A percentile compares a stretch with the other conserved stretches of the same genome.
Conservation (phyloP, 2,329 filamentous ascomycete genomes). For the Sporothrix sp. region DNA sequence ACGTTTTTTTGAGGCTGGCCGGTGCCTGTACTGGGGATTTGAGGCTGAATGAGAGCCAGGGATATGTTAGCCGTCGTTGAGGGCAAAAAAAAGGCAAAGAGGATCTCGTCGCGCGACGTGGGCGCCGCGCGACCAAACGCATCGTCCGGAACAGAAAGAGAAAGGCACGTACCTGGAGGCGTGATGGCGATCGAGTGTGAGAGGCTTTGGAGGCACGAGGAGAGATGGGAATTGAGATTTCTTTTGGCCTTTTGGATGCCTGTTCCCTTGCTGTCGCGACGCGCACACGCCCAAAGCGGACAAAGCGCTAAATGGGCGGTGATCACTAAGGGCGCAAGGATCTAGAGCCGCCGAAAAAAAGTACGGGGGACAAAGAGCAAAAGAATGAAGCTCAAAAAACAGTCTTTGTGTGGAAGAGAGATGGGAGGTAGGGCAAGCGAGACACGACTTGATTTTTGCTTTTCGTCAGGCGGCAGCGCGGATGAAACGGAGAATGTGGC, state of each 20-base stretch:
- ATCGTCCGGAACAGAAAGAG: neutral
- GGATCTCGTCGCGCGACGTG: neutral
- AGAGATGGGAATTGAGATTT: neutral
- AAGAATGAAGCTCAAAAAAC: neutral
- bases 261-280: neutral
- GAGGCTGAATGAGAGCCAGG: neutral
- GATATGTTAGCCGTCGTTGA: neutral
- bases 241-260: neutral
- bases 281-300: conserved; percentile 4
- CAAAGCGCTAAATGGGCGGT: neutral
- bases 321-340: neutral
- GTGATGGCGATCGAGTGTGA: neutral
- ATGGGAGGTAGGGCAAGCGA: neutral
- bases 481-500: conserved; percentile 12
- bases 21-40: neutral
- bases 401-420: neutral
- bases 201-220: neutral
- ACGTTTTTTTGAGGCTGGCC: no score
- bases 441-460: neutral
- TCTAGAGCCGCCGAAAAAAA: neutral
- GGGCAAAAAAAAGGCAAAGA: neutral
- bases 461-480: neutral
- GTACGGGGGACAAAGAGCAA: neutral
- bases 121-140: neutral
- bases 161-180: neutral